phyloP scores from a whole-genome alignment of 2,329 filamentous ascomycete genomes.

The Thielaviopsis euricoi region DNA sequence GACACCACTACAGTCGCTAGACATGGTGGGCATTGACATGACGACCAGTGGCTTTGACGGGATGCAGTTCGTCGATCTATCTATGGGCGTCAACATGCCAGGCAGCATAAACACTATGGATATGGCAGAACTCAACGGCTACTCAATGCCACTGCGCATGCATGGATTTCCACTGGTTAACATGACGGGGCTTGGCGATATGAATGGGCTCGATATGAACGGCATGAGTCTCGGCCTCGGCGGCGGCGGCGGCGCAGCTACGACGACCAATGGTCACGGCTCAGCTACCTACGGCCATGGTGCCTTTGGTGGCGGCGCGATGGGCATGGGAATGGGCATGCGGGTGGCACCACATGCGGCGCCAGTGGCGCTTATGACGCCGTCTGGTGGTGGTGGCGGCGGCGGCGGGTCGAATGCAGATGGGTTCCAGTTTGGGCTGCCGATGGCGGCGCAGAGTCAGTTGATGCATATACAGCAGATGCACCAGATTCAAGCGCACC shows the following conservation, averaged over 20 bases:
- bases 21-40: neutral
- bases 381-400: neutral
- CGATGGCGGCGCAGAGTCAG: constrained; percentile 1
- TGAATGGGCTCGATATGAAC: neutral
- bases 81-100: neutral
- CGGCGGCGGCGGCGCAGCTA: no score
- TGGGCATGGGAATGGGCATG: neutral
- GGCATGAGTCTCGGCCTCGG: neutral
- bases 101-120: neutral
- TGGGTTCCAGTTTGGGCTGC: constrained; percentile 1
- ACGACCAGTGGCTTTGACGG: neutral
- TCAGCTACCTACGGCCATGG: no score
- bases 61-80: neutral
- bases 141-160: neutral
- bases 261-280: no score
- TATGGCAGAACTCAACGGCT: neutral
- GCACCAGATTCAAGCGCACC: neutral
- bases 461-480: constrained; percentile 5
- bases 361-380: constrained; percentile 1
- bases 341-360: neutral
- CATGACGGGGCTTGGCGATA: neutral
- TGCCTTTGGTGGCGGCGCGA: neutral
- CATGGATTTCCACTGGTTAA: neutral
- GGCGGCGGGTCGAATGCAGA: neutral
- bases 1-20: neutral